Evolutionary conservation across 1,284 basidiomycete genomes (phyloP).

Genomic region (Cutaneotrichosporon mucoides): DNA sequence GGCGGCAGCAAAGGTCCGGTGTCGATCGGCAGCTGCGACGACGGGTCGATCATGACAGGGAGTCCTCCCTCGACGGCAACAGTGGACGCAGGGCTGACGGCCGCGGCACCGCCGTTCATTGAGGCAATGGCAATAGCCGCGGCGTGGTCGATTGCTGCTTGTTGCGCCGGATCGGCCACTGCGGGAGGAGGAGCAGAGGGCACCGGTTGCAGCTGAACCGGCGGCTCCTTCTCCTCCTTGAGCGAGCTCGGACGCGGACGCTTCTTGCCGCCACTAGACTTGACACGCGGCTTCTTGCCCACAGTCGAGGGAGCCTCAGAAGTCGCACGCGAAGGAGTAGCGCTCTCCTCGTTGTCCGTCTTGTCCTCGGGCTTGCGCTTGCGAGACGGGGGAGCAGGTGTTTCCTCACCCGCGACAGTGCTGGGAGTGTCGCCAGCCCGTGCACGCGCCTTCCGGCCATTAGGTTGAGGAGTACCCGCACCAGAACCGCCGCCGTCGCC

Average conservation of each 20-base stretch:
- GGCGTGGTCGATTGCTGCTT: not conserved
- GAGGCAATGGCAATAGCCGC: constrained; percentile 1
- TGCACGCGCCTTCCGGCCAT: constrained; percentile 7
- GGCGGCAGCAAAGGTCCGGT: constrained; percentile 31
- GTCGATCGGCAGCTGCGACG: constrained; percentile 13
- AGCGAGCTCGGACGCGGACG: constrained; percentile 35
- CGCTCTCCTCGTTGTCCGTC: constrained; percentile 7
- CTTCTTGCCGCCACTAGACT: constrained; percentile 31
- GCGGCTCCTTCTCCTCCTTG: constrained; percentile 8
- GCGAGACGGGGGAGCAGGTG: constrained; percentile 8
- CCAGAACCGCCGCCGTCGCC: not conserved
- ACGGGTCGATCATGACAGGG: constrained; percentile 12
- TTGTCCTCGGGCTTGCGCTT: constrained; percentile 15
- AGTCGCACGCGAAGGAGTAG: constrained; percentile 27
- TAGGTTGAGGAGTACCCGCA: constrained; percentile 3
- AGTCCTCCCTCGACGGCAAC: constrained; percentile 2
- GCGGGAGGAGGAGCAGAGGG: not conserved
- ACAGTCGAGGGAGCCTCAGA: constrained; percentile 28
- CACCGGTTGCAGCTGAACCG: not conserved
- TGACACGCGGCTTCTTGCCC: constrained; percentile 30
- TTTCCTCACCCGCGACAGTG: constrained; percentile 1
- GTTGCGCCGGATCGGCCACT: not conserved
- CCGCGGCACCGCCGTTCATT: constrained; percentile 2
- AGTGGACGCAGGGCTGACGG: not conserved
- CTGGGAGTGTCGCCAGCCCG: not conserved